Evolutionary conservation across 805 yeast species (phyloP), one percentile per base, ranked within the genome.

Genomic region (Metschnikowia reukaufii): DNA sequence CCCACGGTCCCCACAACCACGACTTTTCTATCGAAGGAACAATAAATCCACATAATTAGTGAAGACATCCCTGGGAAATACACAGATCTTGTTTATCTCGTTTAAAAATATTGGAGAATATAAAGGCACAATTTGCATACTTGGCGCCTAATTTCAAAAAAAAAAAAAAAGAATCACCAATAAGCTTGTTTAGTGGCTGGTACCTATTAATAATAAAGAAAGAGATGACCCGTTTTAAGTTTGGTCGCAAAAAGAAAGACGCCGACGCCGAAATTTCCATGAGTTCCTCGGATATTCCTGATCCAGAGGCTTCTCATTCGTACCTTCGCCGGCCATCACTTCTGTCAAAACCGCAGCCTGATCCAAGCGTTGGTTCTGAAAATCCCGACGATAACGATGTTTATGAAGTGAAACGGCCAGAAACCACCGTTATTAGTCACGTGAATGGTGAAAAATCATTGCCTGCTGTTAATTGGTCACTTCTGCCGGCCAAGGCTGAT

Each of bases 221-320:
- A 5, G 30, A 12, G 19, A 79, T 79, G 83, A 79, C 83, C 16
- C 78, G 83, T 18, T 80, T 81, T 63, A 79, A 77, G 59, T 79
- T 81, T 59, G 79, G 81, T 15, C 76, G 71, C 58, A 78, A 75
- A 59, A 68, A 70, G 43, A 66, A 64, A 46, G 73, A 65, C 16
- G 56, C 41, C 45, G 55, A 66, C 54, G 50, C 50, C 20, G 62
- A 51, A 35, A 51, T 50, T 52, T 50, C 59, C 19, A 49, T 53
- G 39, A 23, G 54, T 7, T 48, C 51, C 18, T 32, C 44, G 15
- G 47, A 44, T 6, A 37, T 45, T 23, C 39, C 36, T 20, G 42
- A 40, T 13, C 42, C 29, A 27, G 47, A 41, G 4, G 21, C 19
- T 8, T 16, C 39, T 36, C 54, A 50, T 44, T 38, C 52, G 31